Percentiles rank a stretch among this genome's conserved stretches.
Conservation (phyloP, 2,329 filamentous ascomycete genomes). For the Stachybotrys elegans region DNA sequence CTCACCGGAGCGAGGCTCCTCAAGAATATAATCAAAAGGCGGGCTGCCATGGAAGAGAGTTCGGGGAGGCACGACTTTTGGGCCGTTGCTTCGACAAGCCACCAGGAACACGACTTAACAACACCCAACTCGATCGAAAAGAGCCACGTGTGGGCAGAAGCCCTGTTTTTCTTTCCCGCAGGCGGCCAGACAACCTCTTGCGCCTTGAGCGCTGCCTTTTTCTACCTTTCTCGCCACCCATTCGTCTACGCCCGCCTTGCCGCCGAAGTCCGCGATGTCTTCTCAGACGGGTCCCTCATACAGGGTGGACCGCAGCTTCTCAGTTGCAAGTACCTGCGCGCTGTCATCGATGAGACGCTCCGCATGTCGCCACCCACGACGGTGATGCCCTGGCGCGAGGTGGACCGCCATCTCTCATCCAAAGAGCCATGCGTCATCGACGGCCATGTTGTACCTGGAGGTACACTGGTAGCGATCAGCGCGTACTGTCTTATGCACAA, state of each 20-base stretch:
- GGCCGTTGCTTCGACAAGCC: background rate
- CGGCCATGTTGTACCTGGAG: background rate
- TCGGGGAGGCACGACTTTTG: background rate
- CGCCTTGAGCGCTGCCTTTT: background rate
- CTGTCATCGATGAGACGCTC: background rate
- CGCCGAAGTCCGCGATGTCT: background rate
- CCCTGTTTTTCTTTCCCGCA: constrained; percentile 1
- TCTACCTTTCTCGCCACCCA: background rate
- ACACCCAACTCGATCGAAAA: background rate
- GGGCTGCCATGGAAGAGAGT: background rate
- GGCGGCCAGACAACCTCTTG: background rate
- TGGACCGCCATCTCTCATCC: background rate
- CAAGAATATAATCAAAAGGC: background rate
- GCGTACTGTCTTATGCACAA: background rate
- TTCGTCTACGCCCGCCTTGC: background rate
- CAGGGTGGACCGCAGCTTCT: background rate
- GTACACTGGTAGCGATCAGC: background rate
- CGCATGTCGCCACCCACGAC: background rate
- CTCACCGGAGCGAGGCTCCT: too few species aligned
- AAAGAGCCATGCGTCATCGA: background rate
- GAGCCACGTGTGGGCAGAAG: background rate
- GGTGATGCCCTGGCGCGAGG: background rate
- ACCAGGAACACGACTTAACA: background rate
- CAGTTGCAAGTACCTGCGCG: background rate
- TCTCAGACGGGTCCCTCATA: background rate